A percentile compares a stretch with the other conserved stretches of the same genome.
Conservation (phyloP, 129 eudicot species). For the Pulicaria dysenterica region DNA sequence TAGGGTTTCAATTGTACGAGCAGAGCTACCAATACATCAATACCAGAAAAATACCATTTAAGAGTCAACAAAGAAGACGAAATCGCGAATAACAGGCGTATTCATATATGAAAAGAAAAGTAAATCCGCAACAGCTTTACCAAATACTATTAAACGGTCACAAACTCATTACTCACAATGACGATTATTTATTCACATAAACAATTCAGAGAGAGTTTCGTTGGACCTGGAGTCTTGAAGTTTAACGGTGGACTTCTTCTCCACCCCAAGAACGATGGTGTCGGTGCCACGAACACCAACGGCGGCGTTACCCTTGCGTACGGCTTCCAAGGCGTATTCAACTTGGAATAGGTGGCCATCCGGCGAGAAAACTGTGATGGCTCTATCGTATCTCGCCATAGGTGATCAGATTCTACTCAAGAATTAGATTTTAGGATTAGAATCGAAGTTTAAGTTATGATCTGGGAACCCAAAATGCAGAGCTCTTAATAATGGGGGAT, state of each 20-base stretch:
- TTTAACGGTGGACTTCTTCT: constrained; percentile 80
- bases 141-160: constrained; percentile 13
- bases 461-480: constrained; percentile 23
- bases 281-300: constrained; percentile 89
- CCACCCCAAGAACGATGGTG: constrained; percentile 73
- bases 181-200: background rate
- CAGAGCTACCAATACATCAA: background rate
- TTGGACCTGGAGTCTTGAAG: constrained; percentile 78
- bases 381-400: constrained; percentile 88
- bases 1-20: constrained; percentile 26
- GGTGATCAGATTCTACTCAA: background rate
- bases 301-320: constrained; percentile 91
- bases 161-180: constrained; percentile 17
- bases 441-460: constrained; percentile 20
- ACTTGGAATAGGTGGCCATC: constrained; percentile 89
- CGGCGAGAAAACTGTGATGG: constrained; percentile 84
- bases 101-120: background rate
- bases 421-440: background rate
- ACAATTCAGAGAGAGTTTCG: constrained; percentile 3
- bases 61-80: background rate
- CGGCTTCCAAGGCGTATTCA: constrained; percentile 88
- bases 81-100: background rate
- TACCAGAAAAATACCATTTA: background rate
- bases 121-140: background rate
- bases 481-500: constrained; percentile 18